Conservation (phyloP, 352 stramenopile species). For the Globisporangium abappressorium region DNA sequence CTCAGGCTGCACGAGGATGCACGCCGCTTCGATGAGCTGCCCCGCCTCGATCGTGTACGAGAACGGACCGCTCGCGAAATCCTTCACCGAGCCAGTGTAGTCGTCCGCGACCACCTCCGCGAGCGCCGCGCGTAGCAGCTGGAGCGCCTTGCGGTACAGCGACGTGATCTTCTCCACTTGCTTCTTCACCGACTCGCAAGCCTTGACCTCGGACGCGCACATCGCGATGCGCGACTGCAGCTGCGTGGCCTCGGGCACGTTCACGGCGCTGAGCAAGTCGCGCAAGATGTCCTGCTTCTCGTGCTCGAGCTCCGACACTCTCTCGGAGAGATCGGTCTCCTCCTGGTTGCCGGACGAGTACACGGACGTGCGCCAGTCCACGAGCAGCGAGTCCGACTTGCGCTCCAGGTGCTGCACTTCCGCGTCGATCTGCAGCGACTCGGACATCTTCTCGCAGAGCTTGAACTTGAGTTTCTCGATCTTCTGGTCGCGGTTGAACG, state of each 20-base stretch:
- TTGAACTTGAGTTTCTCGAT: slow-evolving; percentile 52
- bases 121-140: slow-evolving; percentile 65
- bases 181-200: slow-evolving; percentile 64
- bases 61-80: slow-evolving; percentile 69
- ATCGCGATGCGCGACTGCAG: slow-evolving; percentile 76
- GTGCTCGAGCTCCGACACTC: slow-evolving; percentile 46
- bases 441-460: slow-evolving; percentile 52
- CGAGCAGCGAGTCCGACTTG: slow-evolving; percentile 45
- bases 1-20: slow-evolving; percentile 68
- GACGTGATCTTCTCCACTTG: slow-evolving; percentile 55
- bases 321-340: slow-evolving; percentile 27
- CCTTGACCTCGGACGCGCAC: slow-evolving; percentile 65
- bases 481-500: slow-evolving; percentile 48
- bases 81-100: slow-evolving; percentile 61
- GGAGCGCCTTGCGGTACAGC: slow-evolving; percentile 64
- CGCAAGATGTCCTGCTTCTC: slow-evolving; percentile 61
- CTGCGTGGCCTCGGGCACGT: slow-evolving; percentile 52
- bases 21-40: slow-evolving; percentile 60
- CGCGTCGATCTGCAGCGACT: slow-evolving; percentile 45
- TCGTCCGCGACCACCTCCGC: slow-evolving; percentile 58
- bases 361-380: slow-evolving; percentile 42
- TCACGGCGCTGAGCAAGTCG: slow-evolving; percentile 38
- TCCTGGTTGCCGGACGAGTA: slow-evolving; percentile 19
- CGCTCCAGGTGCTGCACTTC: slow-evolving; percentile 59
- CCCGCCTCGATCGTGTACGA: slow-evolving; percentile 63